These are phyloP conservation scores for Penicillium polonicum DNA, from an alignment of 2,329 filamentous ascomycete genomes.

Conservation along the genomic window DNA sequence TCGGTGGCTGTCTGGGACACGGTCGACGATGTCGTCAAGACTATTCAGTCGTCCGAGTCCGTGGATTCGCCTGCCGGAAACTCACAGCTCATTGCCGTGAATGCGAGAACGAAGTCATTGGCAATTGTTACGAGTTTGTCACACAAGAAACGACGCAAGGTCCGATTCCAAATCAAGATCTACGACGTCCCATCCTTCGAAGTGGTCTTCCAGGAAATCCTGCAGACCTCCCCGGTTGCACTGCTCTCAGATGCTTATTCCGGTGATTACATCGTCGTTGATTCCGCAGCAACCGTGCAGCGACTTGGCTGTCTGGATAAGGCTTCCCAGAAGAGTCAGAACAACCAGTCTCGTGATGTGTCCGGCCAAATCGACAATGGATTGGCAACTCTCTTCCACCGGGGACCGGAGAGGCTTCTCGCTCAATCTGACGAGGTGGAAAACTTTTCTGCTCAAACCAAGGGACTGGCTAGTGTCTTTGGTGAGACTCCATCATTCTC, in stretches of 20 bases:
- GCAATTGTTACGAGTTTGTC: slow-evolving; percentile 56
- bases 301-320: slow-evolving; percentile 32
- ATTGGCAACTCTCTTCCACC: slow-evolving; percentile 37
- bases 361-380: slow-evolving; percentile 31
- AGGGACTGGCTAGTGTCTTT: slow-evolving; percentile 38
- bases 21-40: slow-evolving; percentile 71
- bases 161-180: slow-evolving; percentile 56
- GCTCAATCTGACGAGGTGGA: slow-evolving; percentile 9
- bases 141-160: slow-evolving; percentile 49
- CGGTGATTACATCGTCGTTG: slow-evolving; percentile 72
- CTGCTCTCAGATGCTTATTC: slow-evolving; percentile 63
- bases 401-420: slow-evolving; percentile 11
- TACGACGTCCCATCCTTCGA: slow-evolving; percentile 63
- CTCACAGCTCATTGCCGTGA: slow-evolving; percentile 61
- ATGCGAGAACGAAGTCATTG: slow-evolving; percentile 63
- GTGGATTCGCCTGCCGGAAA: slow-evolving; percentile 7
- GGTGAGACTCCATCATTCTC: slow-evolving; percentile 40
- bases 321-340: slow-evolving; percentile 22
- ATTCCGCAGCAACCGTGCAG: slow-evolving; percentile 72
- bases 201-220: slow-evolving; percentile 58
- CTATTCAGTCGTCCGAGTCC: slow-evolving; percentile 57
- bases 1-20: slow-evolving; percentile 76
- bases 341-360: slow-evolving; percentile 23
- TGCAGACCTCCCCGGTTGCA: slow-evolving; percentile 61
- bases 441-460: slow-evolving; percentile 25